phyloP scores from a whole-genome alignment of 2,329 filamentous ascomycete species.

The Pyricularia sp. region DNA sequence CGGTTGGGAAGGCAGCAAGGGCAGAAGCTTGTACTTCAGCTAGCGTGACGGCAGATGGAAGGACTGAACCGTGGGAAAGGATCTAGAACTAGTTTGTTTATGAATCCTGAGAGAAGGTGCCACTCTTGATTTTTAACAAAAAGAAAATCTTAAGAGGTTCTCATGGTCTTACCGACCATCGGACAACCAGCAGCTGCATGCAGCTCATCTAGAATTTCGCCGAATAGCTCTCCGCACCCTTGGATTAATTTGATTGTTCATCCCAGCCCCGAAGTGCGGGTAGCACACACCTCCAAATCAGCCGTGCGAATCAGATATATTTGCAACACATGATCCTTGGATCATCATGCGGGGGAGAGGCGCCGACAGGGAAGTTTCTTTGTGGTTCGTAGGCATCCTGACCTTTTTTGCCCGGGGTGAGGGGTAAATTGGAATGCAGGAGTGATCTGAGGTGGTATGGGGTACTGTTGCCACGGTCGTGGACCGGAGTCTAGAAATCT shows the following conservation, averaged over 20 bases:
- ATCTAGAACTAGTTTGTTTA: neutral
- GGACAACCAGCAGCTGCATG: neutral
- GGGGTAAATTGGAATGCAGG: constrained; percentile 2
- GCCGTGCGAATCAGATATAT: constrained; percentile 1
- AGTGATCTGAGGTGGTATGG: neutral
- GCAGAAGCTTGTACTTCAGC: neutral
- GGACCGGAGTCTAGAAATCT: neutral
- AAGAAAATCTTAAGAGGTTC: neutral
- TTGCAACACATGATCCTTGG: neutral
- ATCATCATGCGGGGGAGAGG: neutral
- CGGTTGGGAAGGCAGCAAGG: neutral
- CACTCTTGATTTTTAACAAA: neutral
- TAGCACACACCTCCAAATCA: neutral
- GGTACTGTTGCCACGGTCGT: neutral
- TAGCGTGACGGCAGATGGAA: neutral
- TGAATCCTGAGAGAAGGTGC: neutral
- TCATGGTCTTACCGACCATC: neutral
- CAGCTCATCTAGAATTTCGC: neutral
- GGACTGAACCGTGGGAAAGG: neutral
- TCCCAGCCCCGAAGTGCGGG: neutral
- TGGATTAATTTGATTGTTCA: neutral
- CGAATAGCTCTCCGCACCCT: neutral
- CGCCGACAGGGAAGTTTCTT: neutral
- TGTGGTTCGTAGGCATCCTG: neutral
- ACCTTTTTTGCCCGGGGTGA: neutral